Percentiles rank a stretch among this genome's conserved stretches.
These are phyloP conservation scores for Lignosus rhinocerotis DNA, from an alignment of 1,284 basidiomycete species.

Conservation along the genomic window DNA sequence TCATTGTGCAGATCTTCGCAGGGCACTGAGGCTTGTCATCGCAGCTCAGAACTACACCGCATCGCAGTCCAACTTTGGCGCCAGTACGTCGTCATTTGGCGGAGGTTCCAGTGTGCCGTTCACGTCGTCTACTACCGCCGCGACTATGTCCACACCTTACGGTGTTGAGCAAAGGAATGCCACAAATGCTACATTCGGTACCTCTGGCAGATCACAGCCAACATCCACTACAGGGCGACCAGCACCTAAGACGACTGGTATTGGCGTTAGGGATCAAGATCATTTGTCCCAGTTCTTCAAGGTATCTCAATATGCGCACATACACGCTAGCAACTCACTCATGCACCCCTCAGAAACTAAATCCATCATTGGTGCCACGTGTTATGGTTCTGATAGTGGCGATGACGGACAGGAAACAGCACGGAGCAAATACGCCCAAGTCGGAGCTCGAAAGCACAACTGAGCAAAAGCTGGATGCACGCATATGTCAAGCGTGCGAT, in stretches of 20 bases:
- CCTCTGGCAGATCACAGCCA: neutral
- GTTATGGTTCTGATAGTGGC: neutral
- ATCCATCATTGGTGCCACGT: neutral
- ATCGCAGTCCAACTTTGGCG: no score
- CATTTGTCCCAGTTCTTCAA: constrained; percentile 6
- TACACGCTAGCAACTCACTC: neutral
- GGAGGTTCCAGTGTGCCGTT: no score
- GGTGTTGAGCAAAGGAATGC: neutral
- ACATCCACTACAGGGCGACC: neutral
- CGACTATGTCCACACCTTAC: no score
- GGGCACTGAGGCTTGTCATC: no score
- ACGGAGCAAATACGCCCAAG: neutral
- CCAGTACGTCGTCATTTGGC: no score
- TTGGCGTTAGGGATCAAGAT: neutral
- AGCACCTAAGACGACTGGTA: neutral
- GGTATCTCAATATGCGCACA: neutral
- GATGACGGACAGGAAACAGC: neutral
- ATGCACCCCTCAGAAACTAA: neutral
- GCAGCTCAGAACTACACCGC: no score
- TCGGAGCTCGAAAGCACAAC: neutral
- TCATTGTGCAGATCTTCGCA: neutral
- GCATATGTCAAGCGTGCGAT: neutral
- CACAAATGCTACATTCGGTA: neutral
- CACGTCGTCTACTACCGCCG: no score
- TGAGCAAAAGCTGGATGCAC: neutral